Conservation (phyloP, 2,329 filamentous ascomycete genomes). For the Juglanconis juglandina region DNA sequence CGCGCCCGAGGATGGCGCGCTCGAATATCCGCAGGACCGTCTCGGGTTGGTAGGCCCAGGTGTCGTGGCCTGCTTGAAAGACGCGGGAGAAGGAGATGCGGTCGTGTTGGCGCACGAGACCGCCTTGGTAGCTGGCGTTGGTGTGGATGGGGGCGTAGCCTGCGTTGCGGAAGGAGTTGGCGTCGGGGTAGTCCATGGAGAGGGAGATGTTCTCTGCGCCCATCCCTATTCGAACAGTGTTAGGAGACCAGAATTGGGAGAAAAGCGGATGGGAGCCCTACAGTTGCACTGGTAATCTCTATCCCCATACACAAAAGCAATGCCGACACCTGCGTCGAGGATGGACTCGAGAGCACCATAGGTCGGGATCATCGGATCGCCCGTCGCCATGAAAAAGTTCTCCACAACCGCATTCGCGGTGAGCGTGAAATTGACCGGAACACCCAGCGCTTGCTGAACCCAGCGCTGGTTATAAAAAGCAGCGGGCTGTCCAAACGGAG, state of each 20-base stretch:
- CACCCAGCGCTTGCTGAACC: slow-evolving; percentile 52
- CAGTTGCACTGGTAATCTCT: slow-evolving; percentile 46
- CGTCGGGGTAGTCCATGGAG: slow-evolving; percentile 38
- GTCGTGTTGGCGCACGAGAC: slow-evolving; percentile 42
- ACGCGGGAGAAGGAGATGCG: slow-evolving; percentile 47
- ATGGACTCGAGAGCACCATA: slow-evolving; percentile 38
- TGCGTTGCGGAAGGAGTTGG: slow-evolving; percentile 40
- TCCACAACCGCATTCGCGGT: slow-evolving; percentile 27
- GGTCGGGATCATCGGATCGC: slow-evolving; percentile 24
- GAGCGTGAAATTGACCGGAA: slow-evolving; percentile 53
- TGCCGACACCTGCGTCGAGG: slow-evolving; percentile 50
- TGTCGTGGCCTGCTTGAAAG: slow-evolving; percentile 44
- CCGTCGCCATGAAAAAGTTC: slow-evolving; percentile 34
- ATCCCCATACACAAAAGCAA: slow-evolving; percentile 53
- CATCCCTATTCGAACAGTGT: slow-evolving; percentile 36
- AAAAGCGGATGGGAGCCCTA: not conserved
- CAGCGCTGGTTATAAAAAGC: slow-evolving; percentile 52
- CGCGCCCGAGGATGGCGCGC: slow-evolving; percentile 42
- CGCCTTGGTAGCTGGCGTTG: slow-evolving; percentile 40
- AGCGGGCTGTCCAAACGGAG: slow-evolving; percentile 39
- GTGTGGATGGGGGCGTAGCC: slow-evolving; percentile 45
- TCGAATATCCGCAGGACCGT: slow-evolving; percentile 48
- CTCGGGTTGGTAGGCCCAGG: slow-evolving; percentile 49
- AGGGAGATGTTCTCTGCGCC: slow-evolving; percentile 48
- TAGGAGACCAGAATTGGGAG: not conserved